Evolutionary conservation across 2,329 filamentous ascomycete species (phyloP), one percentile per base, ranked within the genome.

Genomic region (Aspergillaceae sp.): DNA sequence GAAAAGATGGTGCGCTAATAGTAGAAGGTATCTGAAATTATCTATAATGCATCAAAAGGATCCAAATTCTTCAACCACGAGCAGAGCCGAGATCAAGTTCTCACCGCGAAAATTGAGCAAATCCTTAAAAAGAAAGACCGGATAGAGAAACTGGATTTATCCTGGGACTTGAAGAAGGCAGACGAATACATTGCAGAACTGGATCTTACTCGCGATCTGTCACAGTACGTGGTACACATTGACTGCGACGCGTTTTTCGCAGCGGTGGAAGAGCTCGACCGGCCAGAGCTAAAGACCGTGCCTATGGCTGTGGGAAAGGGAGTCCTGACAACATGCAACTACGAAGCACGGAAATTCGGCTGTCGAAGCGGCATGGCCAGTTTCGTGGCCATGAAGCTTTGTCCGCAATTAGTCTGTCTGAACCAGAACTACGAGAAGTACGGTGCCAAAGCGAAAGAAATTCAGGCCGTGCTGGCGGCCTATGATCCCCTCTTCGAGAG

Each of bases 211-310:
- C 78, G 92, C 41, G 90, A 97, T 60, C 72, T 98, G 33, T 84
- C 83, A 0, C 92, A 97, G 63, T 74, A 80, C 47, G 80, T 97
- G 27, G 84, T 97, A 1, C 92, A 98, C 62, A 79, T 97, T 41
- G 92, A 98, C 65, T 97, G 92, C 67, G 92, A 98, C 71, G 92
- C 92, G 10, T 98, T 98, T 67, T 98, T 92, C 60, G 92, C 92
- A 0, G 88, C 92, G 0, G 92, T 97, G 0, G 92, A 97, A 64
- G 87, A 83, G 55, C 76, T 90, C 3, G 84, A 87, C 57, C 77
- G 84, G 1, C 92, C 91, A 0, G 90, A 95, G 61, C 75, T 98
- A 40, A 86, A 85, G 49, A 75, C 89, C 35, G 73, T 94, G 0
- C 92, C 92, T 0, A 96, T 98, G 69, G 89, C 91, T 0, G 92